Base-by-base conservation (phyloP, 2,329 filamentous ascomycete genomes). In the Neurospora sp. region DNA sequence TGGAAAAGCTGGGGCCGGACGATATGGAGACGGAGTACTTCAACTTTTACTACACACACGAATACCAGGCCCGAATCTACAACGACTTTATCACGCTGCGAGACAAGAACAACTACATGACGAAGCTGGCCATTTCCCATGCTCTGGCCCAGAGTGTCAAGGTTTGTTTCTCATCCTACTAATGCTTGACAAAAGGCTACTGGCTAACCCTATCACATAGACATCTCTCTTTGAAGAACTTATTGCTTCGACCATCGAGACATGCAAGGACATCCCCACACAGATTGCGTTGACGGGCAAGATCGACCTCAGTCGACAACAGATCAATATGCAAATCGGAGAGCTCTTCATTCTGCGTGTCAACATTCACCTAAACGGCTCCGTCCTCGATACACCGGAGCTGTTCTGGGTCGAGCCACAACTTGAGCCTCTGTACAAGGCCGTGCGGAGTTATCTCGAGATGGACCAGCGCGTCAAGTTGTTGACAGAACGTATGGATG, bases 301-400 rank as follows among this genome's bases (percentile, higher is more conserved):
- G 77, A 96, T 99, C 77, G 90, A 92, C 69, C 88, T 99, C 71
- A 93, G 90, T 71, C 89, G 95, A 62, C 89, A 89, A 71, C 90
- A 98, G 79, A 97, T 99, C 84, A 98, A 98, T 84, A 98, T 98
- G 94, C 94, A 98, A 81, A 97, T 99, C 72, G 96, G 96, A 79
- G 94, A 99, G 82, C 88, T 99, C 69, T 99, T 99, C 81, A 98
- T 99, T 78, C 84, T 99, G 39, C 89, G 96, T 71, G 98, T 99
- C 82, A 97, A 96, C 80, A 98, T 99, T 77, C 96, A 99, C 81
- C 86, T 99, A 68, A 97, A 98, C 80, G 96, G 96, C 40, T 97
- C 93, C 38, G 94, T 99, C 6, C 90, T 99, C 46, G 96, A 99
- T 79, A 97, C 94, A 10, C 96, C 96, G 0, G 96, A 99, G 81